phyloP scores from a whole-genome alignment of 2,329 filamentous ascomycete genomes.

The Fonsecaea erecta region DNA sequence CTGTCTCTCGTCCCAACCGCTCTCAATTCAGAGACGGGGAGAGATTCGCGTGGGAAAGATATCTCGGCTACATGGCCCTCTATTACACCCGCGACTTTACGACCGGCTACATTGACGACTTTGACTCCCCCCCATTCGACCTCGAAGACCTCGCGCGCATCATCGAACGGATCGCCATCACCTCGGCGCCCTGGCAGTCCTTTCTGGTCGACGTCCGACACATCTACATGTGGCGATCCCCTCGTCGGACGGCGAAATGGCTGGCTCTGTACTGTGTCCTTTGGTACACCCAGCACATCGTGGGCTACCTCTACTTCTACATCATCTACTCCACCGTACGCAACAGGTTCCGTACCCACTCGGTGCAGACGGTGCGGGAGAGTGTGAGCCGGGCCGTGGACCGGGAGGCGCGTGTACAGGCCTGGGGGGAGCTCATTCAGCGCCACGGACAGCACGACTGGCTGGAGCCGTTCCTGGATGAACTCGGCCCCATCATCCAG shows the following conservation, averaged over 20 bases:
- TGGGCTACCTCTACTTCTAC: conserved; percentile 45
- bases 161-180: conserved; percentile 47
- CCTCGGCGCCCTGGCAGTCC: conserved; percentile 48
- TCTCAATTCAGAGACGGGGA: conserved; percentile 38
- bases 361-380: conserved; percentile 42
- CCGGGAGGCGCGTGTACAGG: conserved; percentile 40
- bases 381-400: conserved; percentile 43
- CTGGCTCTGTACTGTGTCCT: conserved; percentile 43
- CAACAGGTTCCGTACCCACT: conserved; percentile 40
- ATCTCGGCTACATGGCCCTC: conserved; percentile 43
- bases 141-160: conserved; percentile 43
- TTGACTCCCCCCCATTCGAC: conserved; percentile 44
- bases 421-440: conserved; percentile 46
- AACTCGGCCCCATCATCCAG: conserved; percentile 45
- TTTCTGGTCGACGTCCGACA: conserved; percentile 45
- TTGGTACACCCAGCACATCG: conserved; percentile 46
- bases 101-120: conserved; percentile 44
- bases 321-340: conserved; percentile 43
- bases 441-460: conserved; percentile 45
- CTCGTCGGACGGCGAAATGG: conserved; percentile 44
- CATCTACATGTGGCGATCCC: conserved; percentile 49
- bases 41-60: conserved; percentile 43
- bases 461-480: conserved; percentile 46
- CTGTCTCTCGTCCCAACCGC: conserved; percentile 39
- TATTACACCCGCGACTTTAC: conserved; percentile 44